A percentile compares a stretch with the other conserved stretches of the same genome.
Conservation (phyloP, 2,329 filamentous ascomycete species). For the Eutypella sp. region DNA sequence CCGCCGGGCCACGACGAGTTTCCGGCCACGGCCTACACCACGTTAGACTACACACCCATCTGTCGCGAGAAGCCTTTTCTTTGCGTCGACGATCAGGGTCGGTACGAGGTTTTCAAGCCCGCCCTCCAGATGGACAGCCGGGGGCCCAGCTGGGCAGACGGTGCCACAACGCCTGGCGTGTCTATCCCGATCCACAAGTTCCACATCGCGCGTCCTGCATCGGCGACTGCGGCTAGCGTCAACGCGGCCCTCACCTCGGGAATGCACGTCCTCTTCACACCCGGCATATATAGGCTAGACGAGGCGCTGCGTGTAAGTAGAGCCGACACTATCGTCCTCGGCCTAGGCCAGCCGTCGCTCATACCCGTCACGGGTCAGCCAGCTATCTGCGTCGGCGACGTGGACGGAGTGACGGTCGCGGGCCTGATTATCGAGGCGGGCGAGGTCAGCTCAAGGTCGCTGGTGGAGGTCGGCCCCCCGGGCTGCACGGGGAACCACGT, state of each 20-base stretch:
- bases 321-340: constrained; percentile 24
- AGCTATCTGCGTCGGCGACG: constrained; percentile 22
- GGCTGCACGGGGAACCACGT: constrained; percentile 17
- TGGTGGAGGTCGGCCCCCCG: constrained; percentile 24
- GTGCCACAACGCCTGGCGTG: constrained; percentile 18
- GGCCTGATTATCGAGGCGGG: constrained; percentile 28
- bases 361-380: constrained; percentile 20
- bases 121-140: constrained; percentile 20
- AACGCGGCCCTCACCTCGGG: constrained; percentile 23
- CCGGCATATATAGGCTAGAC: constrained; percentile 27
- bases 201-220: constrained; percentile 19
- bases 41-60: constrained; percentile 22
- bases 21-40: constrained; percentile 25
- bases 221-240: constrained; percentile 18
- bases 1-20: constrained; percentile 24
- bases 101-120: constrained; percentile 26
- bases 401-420: constrained; percentile 27
- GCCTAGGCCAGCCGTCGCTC: constrained; percentile 26
- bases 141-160: constrained; percentile 24
- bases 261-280: constrained; percentile 26
- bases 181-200: constrained; percentile 25
- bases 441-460: constrained; percentile 18
- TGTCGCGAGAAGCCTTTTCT: constrained; percentile 30
- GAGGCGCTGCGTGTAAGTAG: constrained; percentile 18
- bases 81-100: constrained; percentile 14